Evolutionary conservation across 805 yeast genomes (phyloP).

Genomic region (Spathaspora girioi): DNA sequence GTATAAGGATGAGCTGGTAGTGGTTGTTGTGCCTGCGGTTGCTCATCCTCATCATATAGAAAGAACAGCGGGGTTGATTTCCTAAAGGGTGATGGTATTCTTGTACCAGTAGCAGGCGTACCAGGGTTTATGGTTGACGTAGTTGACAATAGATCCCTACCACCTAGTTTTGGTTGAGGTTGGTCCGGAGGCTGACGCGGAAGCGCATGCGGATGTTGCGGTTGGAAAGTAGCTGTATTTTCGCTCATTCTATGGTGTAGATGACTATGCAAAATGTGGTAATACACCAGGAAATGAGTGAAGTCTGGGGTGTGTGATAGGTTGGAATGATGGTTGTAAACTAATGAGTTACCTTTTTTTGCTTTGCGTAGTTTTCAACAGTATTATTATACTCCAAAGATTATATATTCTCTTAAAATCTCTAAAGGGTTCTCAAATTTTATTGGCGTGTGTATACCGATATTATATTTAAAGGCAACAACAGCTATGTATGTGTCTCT

Average conservation of each 20-base stretch:
- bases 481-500: too few species aligned
- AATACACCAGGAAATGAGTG: neutral
- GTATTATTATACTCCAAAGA: too few species aligned
- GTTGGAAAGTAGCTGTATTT: neutral
- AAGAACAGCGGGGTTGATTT: slow-evolving; percentile 1
- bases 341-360: neutral
- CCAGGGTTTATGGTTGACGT: neutral
- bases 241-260: neutral
- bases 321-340: neutral
- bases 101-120: neutral
- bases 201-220: neutral
- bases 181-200: neutral
- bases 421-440: too few species aligned
- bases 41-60: slow-evolving; percentile 4
- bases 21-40: neutral
- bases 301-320: neutral
- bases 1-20: slow-evolving; percentile 1
- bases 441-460: too few species aligned
- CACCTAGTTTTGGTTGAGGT: neutral
- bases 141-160: too few species aligned
- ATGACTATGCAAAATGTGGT: neutral
- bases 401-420: too few species aligned
- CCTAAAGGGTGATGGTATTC: neutral
- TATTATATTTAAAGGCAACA: too few species aligned
- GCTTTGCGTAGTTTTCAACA: too few species aligned